These are phyloP conservation scores for Lichtheimia corymbifera DNA, from an alignment of 371 early-diverging fungal genomes.

Conservation along the genomic window DNA sequence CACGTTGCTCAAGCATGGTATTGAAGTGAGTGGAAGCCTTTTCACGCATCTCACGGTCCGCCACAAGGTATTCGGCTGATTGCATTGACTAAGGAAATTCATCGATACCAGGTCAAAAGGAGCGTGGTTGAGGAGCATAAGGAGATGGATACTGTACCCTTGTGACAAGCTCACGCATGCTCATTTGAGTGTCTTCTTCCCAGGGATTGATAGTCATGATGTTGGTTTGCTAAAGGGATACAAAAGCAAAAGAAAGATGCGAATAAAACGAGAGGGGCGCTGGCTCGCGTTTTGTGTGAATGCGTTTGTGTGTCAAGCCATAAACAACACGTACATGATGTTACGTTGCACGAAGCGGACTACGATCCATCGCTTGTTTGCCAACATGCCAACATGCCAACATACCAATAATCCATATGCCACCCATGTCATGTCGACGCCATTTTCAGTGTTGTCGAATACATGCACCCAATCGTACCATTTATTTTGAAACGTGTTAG, in stretches of 20 bases:
- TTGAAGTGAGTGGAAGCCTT: constrained; percentile 18
- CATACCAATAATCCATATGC: too few species aligned
- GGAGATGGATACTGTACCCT: constrained; percentile 4
- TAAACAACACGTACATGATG: background rate
- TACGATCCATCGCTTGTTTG: too few species aligned
- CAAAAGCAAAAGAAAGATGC: constrained; percentile 3
- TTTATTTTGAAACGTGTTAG: too few species aligned
- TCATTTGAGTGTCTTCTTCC: constrained; percentile 18
- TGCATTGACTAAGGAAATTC: constrained; percentile 18
- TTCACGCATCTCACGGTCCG: constrained; percentile 11
- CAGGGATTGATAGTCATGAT: constrained; percentile 13
- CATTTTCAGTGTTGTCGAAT: too few species aligned
- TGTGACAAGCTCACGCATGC: constrained; percentile 12
- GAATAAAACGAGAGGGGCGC: background rate
- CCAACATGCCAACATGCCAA: too few species aligned
- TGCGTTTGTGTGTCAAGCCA: background rate
- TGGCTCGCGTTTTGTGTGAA: too few species aligned
- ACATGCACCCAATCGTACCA: too few species aligned
- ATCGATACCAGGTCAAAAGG: background rate
- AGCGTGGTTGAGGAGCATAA: background rate
- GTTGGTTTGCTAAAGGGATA: background rate
- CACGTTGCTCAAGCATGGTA: constrained; percentile 17
- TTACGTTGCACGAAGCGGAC: constrained; percentile 12
- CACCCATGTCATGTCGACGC: too few species aligned
- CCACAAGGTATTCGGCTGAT: constrained; percentile 9